Percentiles rank a stretch among this genome's conserved stretches.
These are phyloP conservation scores for Globisporangium acanthophoron DNA, from an alignment of 352 stramenopile genomes.

Conservation along the genomic window DNA sequence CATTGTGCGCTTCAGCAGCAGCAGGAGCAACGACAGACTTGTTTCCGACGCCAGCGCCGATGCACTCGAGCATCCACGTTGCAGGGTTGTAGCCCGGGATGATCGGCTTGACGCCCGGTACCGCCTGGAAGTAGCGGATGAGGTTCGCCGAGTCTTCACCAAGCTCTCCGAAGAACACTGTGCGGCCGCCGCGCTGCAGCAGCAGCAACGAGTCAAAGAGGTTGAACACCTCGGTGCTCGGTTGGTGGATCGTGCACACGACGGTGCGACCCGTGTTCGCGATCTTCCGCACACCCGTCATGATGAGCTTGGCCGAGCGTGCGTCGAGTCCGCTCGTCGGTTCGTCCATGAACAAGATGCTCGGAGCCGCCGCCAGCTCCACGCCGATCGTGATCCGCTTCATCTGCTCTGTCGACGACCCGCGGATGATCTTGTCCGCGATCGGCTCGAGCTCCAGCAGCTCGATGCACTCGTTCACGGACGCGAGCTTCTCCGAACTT, in stretches of 20 bases:
- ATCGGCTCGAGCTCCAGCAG: slow-evolving; percentile 45
- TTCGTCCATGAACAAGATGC: slow-evolving; percentile 88
- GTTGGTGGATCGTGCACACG: slow-evolving; percentile 92
- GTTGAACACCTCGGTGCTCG: slow-evolving; percentile 83
- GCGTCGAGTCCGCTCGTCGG: slow-evolving; percentile 86
- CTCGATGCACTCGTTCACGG: slow-evolving; percentile 49
- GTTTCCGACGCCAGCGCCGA: slow-evolving; percentile 19
- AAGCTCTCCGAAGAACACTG: slow-evolving; percentile 57
- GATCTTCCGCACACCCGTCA: slow-evolving; percentile 87
- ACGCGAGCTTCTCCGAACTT: slow-evolving; percentile 30
- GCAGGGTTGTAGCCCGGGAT: slow-evolving; percentile 45
- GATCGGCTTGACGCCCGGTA: slow-evolving; percentile 41
- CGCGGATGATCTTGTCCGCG: slow-evolving; percentile 50
- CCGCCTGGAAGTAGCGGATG: slow-evolving; percentile 48
- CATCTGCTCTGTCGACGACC: slow-evolving; percentile 50
- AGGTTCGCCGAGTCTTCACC: slow-evolving; percentile 34
- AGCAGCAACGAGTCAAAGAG: slow-evolving; percentile 85
- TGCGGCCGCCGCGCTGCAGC: slow-evolving; percentile 47
- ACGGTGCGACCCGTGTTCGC: slow-evolving; percentile 68
- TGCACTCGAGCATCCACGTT: slow-evolving; percentile 19
- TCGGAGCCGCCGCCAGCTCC: slow-evolving; percentile 83
- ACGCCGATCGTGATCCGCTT: slow-evolving; percentile 82
- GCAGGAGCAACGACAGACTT: background rate
- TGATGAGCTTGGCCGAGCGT: slow-evolving; percentile 80
- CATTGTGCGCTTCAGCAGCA: background rate